A percentile compares a stretch with the other conserved stretches of the same genome.
Conservation (phyloP, 805 yeast genomes). For the Candida krabiensis region DNA sequence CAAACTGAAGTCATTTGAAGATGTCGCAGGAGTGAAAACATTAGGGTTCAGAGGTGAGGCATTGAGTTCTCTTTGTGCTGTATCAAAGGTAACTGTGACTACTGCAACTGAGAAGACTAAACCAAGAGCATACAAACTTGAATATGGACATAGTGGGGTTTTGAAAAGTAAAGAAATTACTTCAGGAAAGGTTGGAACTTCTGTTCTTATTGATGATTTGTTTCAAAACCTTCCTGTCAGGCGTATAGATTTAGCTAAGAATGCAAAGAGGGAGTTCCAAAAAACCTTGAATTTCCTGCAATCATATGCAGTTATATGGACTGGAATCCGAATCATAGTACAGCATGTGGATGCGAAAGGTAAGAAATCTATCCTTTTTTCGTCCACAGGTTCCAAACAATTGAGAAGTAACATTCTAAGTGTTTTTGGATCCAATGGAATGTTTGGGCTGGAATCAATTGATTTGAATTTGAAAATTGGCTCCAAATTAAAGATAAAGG, state of each 20-base stretch:
- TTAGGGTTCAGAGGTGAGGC: slow-evolving; percentile 86
- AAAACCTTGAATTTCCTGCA: slow-evolving; percentile 65
- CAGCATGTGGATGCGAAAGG: slow-evolving; percentile 49
- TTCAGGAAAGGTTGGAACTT: slow-evolving; percentile 70
- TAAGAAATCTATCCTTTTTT: slow-evolving; percentile 54
- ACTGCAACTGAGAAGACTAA: slow-evolving; percentile 49
- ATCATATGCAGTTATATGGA: slow-evolving; percentile 62
- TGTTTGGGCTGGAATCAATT: slow-evolving; percentile 56
- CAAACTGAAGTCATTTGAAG: slow-evolving; percentile 57
- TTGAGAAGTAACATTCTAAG: slow-evolving; percentile 60
- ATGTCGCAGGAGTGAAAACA: slow-evolving; percentile 48
- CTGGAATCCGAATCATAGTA: slow-evolving; percentile 59
- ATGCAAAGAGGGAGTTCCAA: slow-evolving; percentile 67
- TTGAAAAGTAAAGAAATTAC: slow-evolving; percentile 37
- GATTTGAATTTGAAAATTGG: slow-evolving; percentile 41
- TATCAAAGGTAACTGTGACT: slow-evolving; percentile 46
- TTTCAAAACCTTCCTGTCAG: slow-evolving; percentile 82
- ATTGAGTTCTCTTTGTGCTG: slow-evolving; percentile 63
- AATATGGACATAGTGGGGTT: slow-evolving; percentile 55
- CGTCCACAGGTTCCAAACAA: slow-evolving; percentile 52
- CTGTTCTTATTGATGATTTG: slow-evolving; percentile 54
- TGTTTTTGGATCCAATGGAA: slow-evolving; percentile 69
- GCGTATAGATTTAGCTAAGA: slow-evolving; percentile 66
- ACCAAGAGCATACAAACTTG: slow-evolving; percentile 60
- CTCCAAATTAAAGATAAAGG: slow-evolving; percentile 24